Conservation (phyloP, 306 rosid species). For the Vachellia pachyceras region DNA sequence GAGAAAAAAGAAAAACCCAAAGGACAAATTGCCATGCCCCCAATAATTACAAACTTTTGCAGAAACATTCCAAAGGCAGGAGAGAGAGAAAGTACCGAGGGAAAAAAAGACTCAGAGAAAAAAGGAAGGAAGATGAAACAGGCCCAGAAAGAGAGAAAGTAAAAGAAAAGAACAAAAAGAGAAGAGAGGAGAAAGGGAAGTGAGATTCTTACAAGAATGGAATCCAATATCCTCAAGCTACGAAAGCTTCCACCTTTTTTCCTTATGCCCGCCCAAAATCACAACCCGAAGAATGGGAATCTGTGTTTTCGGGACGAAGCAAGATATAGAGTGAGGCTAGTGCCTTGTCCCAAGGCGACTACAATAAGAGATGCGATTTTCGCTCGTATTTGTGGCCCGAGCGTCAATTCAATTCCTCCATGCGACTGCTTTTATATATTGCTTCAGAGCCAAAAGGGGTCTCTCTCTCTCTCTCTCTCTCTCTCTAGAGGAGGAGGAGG, state of each 20-base stretch:
- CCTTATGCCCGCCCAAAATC: not conserved
- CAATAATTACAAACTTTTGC: slow-evolving; percentile 28
- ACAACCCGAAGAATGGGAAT: slow-evolving; percentile 31
- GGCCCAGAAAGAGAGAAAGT: slow-evolving; percentile 40
- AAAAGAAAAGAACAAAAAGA: slow-evolving; percentile 49
- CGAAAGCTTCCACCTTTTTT: slow-evolving; percentile 47
- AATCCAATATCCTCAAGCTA: slow-evolving; percentile 68
- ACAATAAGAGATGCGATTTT: slow-evolving; percentile 47
- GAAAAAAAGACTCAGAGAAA: slow-evolving; percentile 28
- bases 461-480: no score
- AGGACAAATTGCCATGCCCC: slow-evolving; percentile 31
- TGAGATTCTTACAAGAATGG: slow-evolving; percentile 72
- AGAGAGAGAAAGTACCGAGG: slow-evolving; percentile 38
- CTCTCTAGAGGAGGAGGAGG: not conserved
- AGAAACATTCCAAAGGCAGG: slow-evolving; percentile 33
- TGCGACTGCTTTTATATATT: not conserved
- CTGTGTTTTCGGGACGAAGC: slow-evolving; percentile 65
- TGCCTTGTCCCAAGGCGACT: slow-evolving; percentile 37
- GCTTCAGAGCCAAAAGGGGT: not conserved
- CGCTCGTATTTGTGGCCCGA: slow-evolving; percentile 9
- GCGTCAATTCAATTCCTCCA: slow-evolving; percentile 1
- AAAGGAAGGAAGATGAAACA: slow-evolving; percentile 33
- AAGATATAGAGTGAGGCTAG: slow-evolving; percentile 75
- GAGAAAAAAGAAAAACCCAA: slow-evolving; percentile 22
- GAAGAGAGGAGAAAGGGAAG: slow-evolving; percentile 29